Base-by-base conservation (phyloP, 441 rosid genomes). In the Syzygium malaccense region DNA sequence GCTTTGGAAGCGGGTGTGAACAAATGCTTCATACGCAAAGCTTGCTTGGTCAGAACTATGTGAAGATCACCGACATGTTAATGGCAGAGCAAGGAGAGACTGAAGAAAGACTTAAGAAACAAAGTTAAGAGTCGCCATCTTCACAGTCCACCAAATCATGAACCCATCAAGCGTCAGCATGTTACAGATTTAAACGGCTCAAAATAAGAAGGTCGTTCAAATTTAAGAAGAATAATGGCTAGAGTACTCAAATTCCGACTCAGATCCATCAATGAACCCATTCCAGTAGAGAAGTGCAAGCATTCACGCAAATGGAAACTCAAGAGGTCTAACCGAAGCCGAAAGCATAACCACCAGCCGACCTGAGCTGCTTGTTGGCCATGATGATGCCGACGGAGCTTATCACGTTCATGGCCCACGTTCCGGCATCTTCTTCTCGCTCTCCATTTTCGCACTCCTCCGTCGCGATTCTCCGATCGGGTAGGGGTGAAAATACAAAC, bases 351-450 rank as follows among this genome's bases (percentile, higher is more conserved):
- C 99, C 98, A 71, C 90, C 86, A n/a, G 95, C 78, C 32, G 98
- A 93, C 99, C 96, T 97, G 66, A 96, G 99, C 95, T 95, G 96
- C 93, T 96, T 96, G 92, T 96, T 96, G 45, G 96, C 97, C 97
- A 96, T 95, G 86, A 96, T 96, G 89, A 96, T 94, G 66, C 99
- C 98, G 58, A 96, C 97, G 87, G 99, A 96, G 90, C 97, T 96
- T 49, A 96, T 86, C 11, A 96, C 95, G 84, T 96, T 96, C 97
- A 96, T 95, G 41, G 92, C 96, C 98, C 99, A 96, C 4, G 99
- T 97, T 33, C 99, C 99, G 28, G 93, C 91, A 90, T 96, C 93
- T 92, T 95, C 93, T 90, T 92, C 91, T 95, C 93, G 91, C 88
- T 33, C 93, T 94, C 96, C 97, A 93, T 91, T 66, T 85, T 87